Conservation (phyloP, 441 rosid species). For the Gossypium trilobum region DNA sequence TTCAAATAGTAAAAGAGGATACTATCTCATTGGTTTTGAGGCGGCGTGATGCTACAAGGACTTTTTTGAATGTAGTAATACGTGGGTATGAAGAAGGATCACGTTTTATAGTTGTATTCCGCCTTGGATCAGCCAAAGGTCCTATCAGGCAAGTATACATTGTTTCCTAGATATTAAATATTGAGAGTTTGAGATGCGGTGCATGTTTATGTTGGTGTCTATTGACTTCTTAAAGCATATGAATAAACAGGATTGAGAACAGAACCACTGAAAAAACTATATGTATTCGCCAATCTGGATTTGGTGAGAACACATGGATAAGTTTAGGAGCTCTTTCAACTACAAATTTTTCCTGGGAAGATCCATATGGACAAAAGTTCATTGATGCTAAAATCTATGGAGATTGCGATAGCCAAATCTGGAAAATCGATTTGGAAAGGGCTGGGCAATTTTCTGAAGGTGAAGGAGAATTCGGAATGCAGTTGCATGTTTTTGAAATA, state of each 20-base stretch:
- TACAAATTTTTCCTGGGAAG: conserved; percentile 78
- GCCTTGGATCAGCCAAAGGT: conserved; percentile 72
- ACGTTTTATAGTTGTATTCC: conserved; percentile 85
- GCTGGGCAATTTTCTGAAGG: conserved; percentile 37
- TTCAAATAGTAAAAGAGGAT: conserved; percentile 78
- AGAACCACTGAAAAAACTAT: conserved; percentile 52
- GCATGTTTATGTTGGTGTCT: conserved; percentile 5
- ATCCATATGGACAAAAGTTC: conserved; percentile 85
- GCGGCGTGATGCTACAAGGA: conserved; percentile 45
- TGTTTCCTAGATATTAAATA: neutral
- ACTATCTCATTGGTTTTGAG: conserved; percentile 73
- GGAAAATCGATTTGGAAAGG: conserved; percentile 61
- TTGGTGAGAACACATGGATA: conserved; percentile 74
- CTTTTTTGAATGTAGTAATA: conserved; percentile 65
- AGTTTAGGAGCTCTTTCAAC: conserved; percentile 66
- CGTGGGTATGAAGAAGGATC: conserved; percentile 99
- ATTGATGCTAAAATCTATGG: conserved; percentile 58
- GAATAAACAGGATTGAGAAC: conserved; percentile 74
- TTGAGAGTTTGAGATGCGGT: neutral
- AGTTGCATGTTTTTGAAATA: conserved; percentile 57
- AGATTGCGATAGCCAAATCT: conserved; percentile 31
- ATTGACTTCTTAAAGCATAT: conserved; percentile 19
- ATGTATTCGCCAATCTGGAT: conserved; percentile 84
- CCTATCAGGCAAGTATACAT: conserved; percentile 63
- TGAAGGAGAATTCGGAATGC: conserved; percentile 42